Evolutionary conservation across 441 rosid species (phyloP).

Genomic region (Pelargonium hybrid): DNA sequence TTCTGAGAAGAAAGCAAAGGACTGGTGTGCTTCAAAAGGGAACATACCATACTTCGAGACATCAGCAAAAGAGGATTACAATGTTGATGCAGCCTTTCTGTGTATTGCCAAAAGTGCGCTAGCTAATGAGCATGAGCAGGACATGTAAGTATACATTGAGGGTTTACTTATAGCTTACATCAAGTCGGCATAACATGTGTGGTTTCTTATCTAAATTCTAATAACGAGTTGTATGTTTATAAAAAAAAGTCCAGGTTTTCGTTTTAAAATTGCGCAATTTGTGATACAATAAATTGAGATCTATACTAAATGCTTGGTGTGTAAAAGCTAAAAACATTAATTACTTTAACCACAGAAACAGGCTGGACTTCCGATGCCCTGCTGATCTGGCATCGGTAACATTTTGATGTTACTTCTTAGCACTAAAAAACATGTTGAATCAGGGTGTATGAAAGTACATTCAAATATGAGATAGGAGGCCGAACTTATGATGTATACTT

Average conservation of each 20-base stretch:
- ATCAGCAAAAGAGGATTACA: conserved; percentile 88
- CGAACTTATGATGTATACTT: not conserved
- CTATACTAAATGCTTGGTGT: not conserved
- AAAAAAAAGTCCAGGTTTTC: not conserved
- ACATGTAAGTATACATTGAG: conserved; percentile 50
- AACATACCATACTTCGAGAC: conserved; percentile 84
- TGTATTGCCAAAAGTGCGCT: conserved; percentile 74
- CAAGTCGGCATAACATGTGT: not conserved
- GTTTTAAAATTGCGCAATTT: not conserved
- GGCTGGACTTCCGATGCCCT: not conserved
- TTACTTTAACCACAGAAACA: not conserved
- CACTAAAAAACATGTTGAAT: not conserved
- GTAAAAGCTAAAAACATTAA: not conserved
- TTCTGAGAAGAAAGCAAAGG: conserved; percentile 89
- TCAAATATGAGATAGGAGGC: not conserved
- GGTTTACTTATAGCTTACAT: not conserved
- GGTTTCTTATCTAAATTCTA: not conserved
- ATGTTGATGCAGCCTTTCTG: conserved; percentile 74
- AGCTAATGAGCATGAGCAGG: conserved; percentile 69
- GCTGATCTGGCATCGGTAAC: not conserved
- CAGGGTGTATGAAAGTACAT: too few species aligned
- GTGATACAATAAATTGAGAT: not conserved
- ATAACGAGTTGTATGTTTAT: not conserved
- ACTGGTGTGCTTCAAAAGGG: conserved; percentile 83
- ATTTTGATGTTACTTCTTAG: not conserved